Evolutionary conservation across 192 early-diverging fungal genomes (phyloP), one percentile per base, ranked within the genome.

Genomic region (Chytriomyces confervae): DNA sequence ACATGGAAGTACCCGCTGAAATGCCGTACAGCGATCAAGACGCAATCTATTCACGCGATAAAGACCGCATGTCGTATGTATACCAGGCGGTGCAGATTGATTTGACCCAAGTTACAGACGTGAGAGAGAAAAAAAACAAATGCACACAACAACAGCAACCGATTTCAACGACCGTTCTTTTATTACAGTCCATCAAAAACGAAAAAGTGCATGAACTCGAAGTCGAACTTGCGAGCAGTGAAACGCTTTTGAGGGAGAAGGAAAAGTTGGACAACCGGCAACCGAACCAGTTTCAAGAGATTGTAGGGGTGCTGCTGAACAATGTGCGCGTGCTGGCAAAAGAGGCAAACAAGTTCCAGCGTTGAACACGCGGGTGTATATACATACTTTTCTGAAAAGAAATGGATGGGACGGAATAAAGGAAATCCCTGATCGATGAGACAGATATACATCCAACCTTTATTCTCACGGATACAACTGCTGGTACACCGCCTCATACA

Each of bases 61-160:
- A 98, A 81, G 94, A 98, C 76, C 88, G 96, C 36, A 73, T 98
- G 70, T 93, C 92, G 6, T 98, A 98, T 78, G 84, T 87, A 29
- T 93, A 94, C 84, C 90, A 93, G 66, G 84, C 90, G n/a, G 89
- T 95, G 72, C 89, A 90, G 74, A 88, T 98, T 66, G 96, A 98
- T 77, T 84, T 98, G 45, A 98, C 96, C 0, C 94, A 96, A 81
- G 95, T 96, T 46, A 89, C 69, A 11, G 78, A 79, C 45, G 78
- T 79, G 83, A 60, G 51, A n/a, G 51, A 57, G 1, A 1, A 57
- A 16, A 57, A 57, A 57, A 57, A 53, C 51, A 16, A 10, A 57
- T 57, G 11, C 51, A 57, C 10, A 27, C 24, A 27, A 27, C 24
- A 27, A 27, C 24, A 27, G 24, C 24, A 27, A 27, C 24, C 24